phyloP scores from a whole-genome alignment of 2,329 filamentous ascomycete genomes.

The Epichloe festucae region DNA sequence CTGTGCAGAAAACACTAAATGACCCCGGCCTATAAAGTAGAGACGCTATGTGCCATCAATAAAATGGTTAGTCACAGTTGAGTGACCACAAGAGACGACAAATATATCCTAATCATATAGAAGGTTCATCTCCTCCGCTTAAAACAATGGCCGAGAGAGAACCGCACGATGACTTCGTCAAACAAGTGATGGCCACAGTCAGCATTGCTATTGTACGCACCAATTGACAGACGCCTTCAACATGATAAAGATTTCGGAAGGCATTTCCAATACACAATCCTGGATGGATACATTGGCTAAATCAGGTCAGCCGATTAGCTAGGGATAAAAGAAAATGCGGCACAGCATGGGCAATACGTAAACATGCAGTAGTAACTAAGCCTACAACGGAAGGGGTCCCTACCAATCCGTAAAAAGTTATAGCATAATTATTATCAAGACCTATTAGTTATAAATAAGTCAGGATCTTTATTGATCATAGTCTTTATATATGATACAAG shows the following conservation, averaged over 20 bases:
- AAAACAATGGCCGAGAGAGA: conserved; percentile 13
- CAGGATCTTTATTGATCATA: too few relatives aligned
- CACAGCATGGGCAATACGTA: neutral
- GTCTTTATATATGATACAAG: too few relatives aligned
- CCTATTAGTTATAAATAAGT: too few relatives aligned
- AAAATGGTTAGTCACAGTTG: conserved; percentile 20
- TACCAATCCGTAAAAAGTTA: too few relatives aligned
- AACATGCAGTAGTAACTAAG: too few relatives aligned
- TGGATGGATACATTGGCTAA: conserved; percentile 9
- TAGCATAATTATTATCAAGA: too few relatives aligned
- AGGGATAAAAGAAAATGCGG: neutral
- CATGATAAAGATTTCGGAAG: conserved; percentile 15
- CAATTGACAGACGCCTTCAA: neutral
- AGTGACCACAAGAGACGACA: conserved; percentile 15
- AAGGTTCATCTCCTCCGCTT: conserved; percentile 19
- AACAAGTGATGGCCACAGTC: conserved; percentile 17
- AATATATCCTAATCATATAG: conserved; percentile 15
- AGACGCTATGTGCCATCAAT: conserved; percentile 24
- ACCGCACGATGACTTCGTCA: conserved; percentile 15
- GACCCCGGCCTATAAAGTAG: conserved; percentile 16
- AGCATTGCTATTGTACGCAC: conserved; percentile 19
- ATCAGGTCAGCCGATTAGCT: neutral
- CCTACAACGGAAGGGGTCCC: too few relatives aligned
- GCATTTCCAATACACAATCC: conserved; percentile 15
- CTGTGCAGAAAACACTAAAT: conserved; percentile 14